A percentile compares a stretch with the other conserved stretches of the same genome.
These are phyloP conservation scores for Vigna radiata DNA, from an alignment of 306 rosid species.

Conservation along the genomic window DNA sequence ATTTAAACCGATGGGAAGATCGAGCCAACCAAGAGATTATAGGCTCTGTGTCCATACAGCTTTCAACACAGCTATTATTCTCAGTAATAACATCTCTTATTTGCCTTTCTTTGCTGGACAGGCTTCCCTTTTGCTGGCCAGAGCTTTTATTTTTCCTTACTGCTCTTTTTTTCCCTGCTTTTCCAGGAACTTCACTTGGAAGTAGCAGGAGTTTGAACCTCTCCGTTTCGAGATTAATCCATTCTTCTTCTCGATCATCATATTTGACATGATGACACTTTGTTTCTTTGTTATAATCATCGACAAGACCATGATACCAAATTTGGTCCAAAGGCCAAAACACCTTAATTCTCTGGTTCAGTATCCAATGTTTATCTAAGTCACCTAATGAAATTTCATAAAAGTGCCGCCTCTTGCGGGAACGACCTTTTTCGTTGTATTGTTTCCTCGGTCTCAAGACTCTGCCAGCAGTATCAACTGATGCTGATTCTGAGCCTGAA, in stretches of 20 bases:
- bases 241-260: constrained; percentile 87
- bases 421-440: constrained; percentile 55
- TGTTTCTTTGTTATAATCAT: constrained; percentile 67
- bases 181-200: constrained; percentile 81
- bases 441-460: constrained; percentile 79
- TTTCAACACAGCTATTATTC: constrained; percentile 56
- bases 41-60: constrained; percentile 75
- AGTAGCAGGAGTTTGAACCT: constrained; percentile 82
- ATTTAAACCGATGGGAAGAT: constrained; percentile 61
- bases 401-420: constrained; percentile 77
- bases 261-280: constrained; percentile 80
- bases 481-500: constrained; percentile 64
- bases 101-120: constrained; percentile 51
- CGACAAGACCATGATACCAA: constrained; percentile 82
- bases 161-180: constrained; percentile 47
- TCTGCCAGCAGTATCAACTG: constrained; percentile 70
- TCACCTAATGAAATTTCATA: constrained; percentile 68
- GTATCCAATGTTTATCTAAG: constrained; percentile 69
- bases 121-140: constrained; percentile 49
- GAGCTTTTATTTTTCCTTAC: constrained; percentile 38
- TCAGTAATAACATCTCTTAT: constrained; percentile 45
- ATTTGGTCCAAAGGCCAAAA: constrained; percentile 86
- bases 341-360: constrained; percentile 72
- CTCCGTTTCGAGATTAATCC: constrained; percentile 78
- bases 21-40: constrained; percentile 83